A percentile compares a stretch with the other conserved stretches of the same genome.
Conservation (phyloP, 2,329 filamentous ascomycete genomes). For the Talaromyces amestolkiae region DNA sequence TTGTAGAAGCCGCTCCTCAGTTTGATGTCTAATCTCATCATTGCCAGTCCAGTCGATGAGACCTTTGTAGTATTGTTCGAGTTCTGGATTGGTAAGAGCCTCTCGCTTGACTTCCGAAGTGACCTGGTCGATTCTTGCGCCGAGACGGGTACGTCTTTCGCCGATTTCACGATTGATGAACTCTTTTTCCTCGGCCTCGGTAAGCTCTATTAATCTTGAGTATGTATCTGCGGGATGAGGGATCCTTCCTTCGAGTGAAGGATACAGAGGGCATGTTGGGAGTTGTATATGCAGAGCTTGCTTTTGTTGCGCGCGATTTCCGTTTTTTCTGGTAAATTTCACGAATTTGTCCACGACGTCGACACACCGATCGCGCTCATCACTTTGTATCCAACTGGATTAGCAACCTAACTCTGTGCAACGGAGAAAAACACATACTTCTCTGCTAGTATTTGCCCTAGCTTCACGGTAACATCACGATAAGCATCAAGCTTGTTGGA, state of each 20-base stretch:
- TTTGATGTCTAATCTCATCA: slow-evolving; percentile 76
- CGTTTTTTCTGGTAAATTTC: slow-evolving; percentile 68
- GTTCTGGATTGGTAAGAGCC: slow-evolving; percentile 68
- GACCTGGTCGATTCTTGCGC: slow-evolving; percentile 78
- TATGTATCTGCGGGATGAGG: slow-evolving; percentile 78
- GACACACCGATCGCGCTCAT: slow-evolving; percentile 59
- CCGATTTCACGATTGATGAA: slow-evolving; percentile 86
- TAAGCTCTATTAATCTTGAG: slow-evolving; percentile 74
- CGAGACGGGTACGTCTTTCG: slow-evolving; percentile 81
- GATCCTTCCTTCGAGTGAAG: slow-evolving; percentile 77
- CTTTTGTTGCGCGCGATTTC: slow-evolving; percentile 70
- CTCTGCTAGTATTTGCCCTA: slow-evolving; percentile 72
- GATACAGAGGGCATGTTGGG: slow-evolving; percentile 77
- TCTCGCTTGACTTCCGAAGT: slow-evolving; percentile 85
- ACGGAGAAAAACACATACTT: slow-evolving; percentile 46
- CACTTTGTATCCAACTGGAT: slow-evolving; percentile 34
- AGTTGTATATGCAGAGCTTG: slow-evolving; percentile 73
- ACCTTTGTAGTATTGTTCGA: slow-evolving; percentile 77
- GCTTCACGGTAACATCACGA: slow-evolving; percentile 66
- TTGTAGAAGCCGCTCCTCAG: slow-evolving; percentile 85
- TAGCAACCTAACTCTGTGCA: background rate
- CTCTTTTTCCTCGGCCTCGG: slow-evolving; percentile 82
- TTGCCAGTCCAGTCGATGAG: slow-evolving; percentile 89
- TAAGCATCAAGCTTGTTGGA: slow-evolving; percentile 69
- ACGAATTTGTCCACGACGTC: slow-evolving; percentile 75